phyloP scores from a whole-genome alignment of 805 yeast species.

The Lipomyces starkeyi region DNA sequence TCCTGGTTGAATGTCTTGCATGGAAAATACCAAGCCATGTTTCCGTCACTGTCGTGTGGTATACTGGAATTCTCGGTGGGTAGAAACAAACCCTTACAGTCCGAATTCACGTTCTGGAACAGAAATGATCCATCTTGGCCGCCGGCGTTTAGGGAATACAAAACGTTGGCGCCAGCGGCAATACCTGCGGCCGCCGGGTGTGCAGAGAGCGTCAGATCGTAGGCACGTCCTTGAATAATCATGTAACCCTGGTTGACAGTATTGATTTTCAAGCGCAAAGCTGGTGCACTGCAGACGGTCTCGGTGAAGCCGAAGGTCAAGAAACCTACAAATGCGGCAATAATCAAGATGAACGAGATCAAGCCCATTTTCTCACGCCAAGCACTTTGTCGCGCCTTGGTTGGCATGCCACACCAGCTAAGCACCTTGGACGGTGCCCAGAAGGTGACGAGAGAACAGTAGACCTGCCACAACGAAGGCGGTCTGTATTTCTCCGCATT shows the following conservation, averaged over 20 bases:
- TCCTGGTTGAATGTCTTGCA: conserved; percentile 74
- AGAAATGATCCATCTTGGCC: conserved; percentile 83
- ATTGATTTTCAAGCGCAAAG: conserved; percentile 61
- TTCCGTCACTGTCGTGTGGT: conserved; percentile 65
- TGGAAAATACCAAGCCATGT: conserved; percentile 95
- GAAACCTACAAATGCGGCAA: conserved; percentile 82
- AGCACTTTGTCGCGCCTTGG: conserved; percentile 85
- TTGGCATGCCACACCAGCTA: conserved; percentile 73
- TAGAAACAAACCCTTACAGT: conserved; percentile 77
- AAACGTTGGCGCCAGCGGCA: conserved; percentile 66
- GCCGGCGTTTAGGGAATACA: conserved; percentile 91
- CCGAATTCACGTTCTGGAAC: conserved; percentile 90
- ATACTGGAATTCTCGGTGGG: conserved; percentile 74
- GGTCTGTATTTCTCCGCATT: conserved; percentile 22
- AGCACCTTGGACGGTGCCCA: conserved; percentile 88
- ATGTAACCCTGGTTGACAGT: conserved; percentile 66
- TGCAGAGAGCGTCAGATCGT: conserved; percentile 65
- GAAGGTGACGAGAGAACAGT: conserved; percentile 80
- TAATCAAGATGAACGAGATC: conserved; percentile 69
- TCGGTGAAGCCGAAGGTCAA: conserved; percentile 89
- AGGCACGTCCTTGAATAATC: conserved; percentile 83
- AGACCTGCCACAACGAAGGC: conserved; percentile 69
- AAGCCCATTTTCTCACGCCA: conserved; percentile 97
- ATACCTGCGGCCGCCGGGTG: conserved; percentile 89
- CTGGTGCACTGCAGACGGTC: conserved; percentile 67